Evolutionary conservation across 148 eudicot species (phyloP), one percentile per base, ranked within the genome.

Genomic region (Talinum fruticosum): DNA sequence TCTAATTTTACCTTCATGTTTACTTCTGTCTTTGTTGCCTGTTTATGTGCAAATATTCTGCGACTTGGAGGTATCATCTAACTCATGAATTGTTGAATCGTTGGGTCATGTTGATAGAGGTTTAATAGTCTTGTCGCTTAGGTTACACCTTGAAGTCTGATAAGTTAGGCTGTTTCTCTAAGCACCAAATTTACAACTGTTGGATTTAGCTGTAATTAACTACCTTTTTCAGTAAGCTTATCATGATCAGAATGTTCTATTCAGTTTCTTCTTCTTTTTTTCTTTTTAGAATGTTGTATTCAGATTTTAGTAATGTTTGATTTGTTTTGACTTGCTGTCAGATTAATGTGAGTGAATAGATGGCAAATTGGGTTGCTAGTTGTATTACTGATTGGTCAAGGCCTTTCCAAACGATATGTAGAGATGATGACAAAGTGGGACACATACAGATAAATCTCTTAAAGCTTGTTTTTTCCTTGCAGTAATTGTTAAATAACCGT

Each of bases 1-100:
- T 72, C 23, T 41, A 5, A 19, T 75, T 64, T 51, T 70, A 35
- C 35, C 33, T n/a, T 18, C 10, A 29, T 5, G 24, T 44, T n/a
- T 71, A 45, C 23, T 36, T 69, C 54, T 57, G 79, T 28, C 44
- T 44, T 49, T 49, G 45, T 68, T 68, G 38, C 68, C 51, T 77
- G n/a, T 41, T 0, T 44, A 30, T 74, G 33, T 33, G 15, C 33
- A 71, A 30, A 16, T 76, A 23, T 4, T 65, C 29, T 44, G 57
- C 28, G 21, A 21, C 53, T 66, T 75, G 19, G 53, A 34, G 26
- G 29, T 28, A 28, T 1, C 24, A 37, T 62, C 16, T 64, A 41
- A 70, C 37, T 35, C 65, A 38, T 65, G 78, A 13, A 75, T 51
- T 23, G 18, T 5, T 51, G 57, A 51, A 51, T 51, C 18, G 21